A percentile compares a stretch with the other conserved stretches of the same genome.
Evolutionary conservation across 140 eudicot genomes (phyloP).

Genomic region (Cichorium intybus): DNA sequence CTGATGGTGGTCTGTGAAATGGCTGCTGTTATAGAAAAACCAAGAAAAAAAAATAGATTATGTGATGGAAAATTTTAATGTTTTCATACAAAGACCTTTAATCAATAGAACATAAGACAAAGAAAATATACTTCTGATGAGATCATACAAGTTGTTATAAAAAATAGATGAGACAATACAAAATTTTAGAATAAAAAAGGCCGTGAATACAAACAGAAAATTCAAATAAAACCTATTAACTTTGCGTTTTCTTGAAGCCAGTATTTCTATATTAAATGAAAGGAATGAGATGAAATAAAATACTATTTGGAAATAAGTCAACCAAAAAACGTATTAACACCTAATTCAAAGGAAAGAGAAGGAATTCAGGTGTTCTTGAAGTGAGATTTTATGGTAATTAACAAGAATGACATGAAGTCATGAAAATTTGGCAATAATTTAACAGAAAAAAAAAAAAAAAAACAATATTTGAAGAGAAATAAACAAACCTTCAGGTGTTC

Average conservation of each 20-base stretch:
- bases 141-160: not conserved
- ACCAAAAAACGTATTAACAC: not conserved
- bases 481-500: slow-evolving; percentile 8
- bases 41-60: not conserved
- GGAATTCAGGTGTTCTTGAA: not conserved
- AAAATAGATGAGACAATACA: too few species aligned
- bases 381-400: not conserved
- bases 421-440: not conserved
- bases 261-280: not conserved
- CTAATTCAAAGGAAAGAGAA: not conserved
- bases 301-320: not conserved
- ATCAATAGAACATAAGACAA: not conserved
- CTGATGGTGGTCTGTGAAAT: slow-evolving; percentile 42
- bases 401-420: not conserved
- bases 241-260: not conserved
- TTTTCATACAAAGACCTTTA: not conserved
- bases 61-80: not conserved
- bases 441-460: not conserved
- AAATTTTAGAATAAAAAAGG: too few species aligned
- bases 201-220: not conserved
- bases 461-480: not conserved
- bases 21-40: slow-evolving; percentile 11
- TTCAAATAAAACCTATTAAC: not conserved
- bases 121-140: not conserved
- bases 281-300: not conserved